Evolutionary conservation across 306 rosid species (phyloP), one percentile per base, ranked within the genome.

Genomic region (Quercus ilex): DNA sequence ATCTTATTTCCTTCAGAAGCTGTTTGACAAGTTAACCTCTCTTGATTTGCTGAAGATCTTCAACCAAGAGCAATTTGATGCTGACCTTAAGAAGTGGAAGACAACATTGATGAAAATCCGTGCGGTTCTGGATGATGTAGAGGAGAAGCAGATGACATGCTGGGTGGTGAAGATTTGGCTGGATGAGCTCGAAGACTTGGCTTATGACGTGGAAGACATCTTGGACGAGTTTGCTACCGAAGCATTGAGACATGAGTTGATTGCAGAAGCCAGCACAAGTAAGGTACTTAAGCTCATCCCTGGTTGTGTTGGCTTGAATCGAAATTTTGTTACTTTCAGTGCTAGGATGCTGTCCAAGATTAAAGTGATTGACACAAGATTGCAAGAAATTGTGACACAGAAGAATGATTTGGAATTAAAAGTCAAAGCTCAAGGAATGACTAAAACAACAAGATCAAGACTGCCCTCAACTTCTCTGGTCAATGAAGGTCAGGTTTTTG

Each of bases 201-300:
- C 85, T 30, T 49, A 41, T 28, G 53, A 71, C 2, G n/a, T 84
- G 5, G 84, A 80, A 2, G 79, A 84, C 53, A 15, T 68, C 7
- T 69, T 86, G 15, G 80, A 82, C 25, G 77, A 77, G 33, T 69
- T 53, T 59, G 72, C 72, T 1, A 58, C 25, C 0, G 33, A 84
- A 65, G 73, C 65, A 10, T 53, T 75, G 3, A 49, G 49, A 0
- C 77, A 51, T 5, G 19, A 58, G 63, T 43, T 2, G 4, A 5
- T 9, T 35, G 52, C 14, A 17, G 33, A 59, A 9, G 65, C 0
- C 1, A 11, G 20, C 49, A 4, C 64, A 5, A 13, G 55, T 15
- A 49, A 59, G 82, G 55, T 71, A 79, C 73, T 33, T 1, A 49
- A 58, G 2, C 65, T 58, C 65, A 58, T 58, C 26, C 65, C 11